Evolutionary conservation across 2,329 filamentous ascomycete genomes (phyloP), one percentile per base, ranked within the genome.

Genomic region (Cyphellophora attinorum): DNA sequence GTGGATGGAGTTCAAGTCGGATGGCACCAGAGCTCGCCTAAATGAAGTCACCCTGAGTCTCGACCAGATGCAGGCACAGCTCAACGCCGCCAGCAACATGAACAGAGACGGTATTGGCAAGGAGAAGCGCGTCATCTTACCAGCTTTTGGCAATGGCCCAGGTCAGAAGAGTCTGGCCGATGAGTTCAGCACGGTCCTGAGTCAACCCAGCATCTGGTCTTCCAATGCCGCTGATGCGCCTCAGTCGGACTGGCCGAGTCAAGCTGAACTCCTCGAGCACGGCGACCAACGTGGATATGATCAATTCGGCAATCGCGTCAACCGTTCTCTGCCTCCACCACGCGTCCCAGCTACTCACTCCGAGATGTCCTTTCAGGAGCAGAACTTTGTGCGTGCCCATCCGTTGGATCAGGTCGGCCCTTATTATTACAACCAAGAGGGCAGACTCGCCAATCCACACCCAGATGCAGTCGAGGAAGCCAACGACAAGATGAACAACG

Each of bases 351-450:
- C 28, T 11, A 17, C 19, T 5, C 30, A 17, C 8, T 25, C 29
- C 6, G 19, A 29, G 3, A 25, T 25, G 8, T 27, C 37, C 2
- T 42, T 40, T 21, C 37, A 40, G 27, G 42, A 42, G 8, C 34
- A 34, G 18, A 21, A 34, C 5, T 40, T 42, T 21, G 17, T 35
- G 15, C 33, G 12, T 19, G 32, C 28, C 19, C 17, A 23, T 11
- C 29, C 35, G 8, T 16, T 45, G 12, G 42, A 45, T 19, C 28
- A 43, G 23, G 34, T 36, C 15, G 40, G 40, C 19, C 42, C 42
- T 6, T 30, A 39, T 15, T 42, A 38, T 33, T 21, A 13, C 14
- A 35, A 11, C 13, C 39, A 37, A n/a, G 39, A 33, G 6, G 21
- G 17, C n/a, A n/a, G n/a, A n/a, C 8, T 25, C 21, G n/a, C n/a